A percentile compares a stretch with the other conserved stretches of the same genome.
Evolutionary conservation across 306 rosid genomes (phyloP).

Genomic region (Lathyrus oleraceus): DNA sequence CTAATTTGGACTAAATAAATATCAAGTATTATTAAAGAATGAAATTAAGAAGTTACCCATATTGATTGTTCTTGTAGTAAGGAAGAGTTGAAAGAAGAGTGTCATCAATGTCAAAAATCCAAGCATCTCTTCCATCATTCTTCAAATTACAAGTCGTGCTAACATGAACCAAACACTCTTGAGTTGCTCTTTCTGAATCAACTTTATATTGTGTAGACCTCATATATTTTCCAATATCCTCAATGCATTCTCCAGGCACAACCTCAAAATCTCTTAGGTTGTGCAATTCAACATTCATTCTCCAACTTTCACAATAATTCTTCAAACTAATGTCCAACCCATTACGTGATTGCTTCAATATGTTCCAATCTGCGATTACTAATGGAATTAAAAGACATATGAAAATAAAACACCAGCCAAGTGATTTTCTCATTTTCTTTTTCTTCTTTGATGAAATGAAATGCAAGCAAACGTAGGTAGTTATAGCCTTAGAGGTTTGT

Average conservation of each 20-base stretch:
- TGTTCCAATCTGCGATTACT: conserved; percentile 56
- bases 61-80: conserved; percentile 50
- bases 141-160: conserved; percentile 52
- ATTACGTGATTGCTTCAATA: conserved; percentile 42
- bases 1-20: not conserved
- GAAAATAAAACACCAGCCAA: conserved; percentile 25
- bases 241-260: conserved; percentile 65
- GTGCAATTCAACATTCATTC: conserved; percentile 73
- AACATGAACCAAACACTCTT: conserved; percentile 53
- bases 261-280: conserved; percentile 57
- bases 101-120: conserved; percentile 78
- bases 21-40: not conserved
- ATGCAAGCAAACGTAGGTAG: not conserved
- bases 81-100: conserved; percentile 62
- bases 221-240: conserved; percentile 49
- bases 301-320: conserved; percentile 70
- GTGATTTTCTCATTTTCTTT: conserved; percentile 42
- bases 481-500: not conserved
- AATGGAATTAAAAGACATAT: conserved; percentile 35
- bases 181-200: conserved; percentile 48
- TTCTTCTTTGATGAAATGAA: not conserved
- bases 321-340: conserved; percentile 50
- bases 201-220: conserved; percentile 57
- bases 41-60: conserved; percentile 42
- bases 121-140: conserved; percentile 63